A percentile compares a stretch with the other conserved stretches of the same genome.
Conservation (phyloP, 1,284 basidiomycete genomes). For the Cystobasidium sp. region DNA sequence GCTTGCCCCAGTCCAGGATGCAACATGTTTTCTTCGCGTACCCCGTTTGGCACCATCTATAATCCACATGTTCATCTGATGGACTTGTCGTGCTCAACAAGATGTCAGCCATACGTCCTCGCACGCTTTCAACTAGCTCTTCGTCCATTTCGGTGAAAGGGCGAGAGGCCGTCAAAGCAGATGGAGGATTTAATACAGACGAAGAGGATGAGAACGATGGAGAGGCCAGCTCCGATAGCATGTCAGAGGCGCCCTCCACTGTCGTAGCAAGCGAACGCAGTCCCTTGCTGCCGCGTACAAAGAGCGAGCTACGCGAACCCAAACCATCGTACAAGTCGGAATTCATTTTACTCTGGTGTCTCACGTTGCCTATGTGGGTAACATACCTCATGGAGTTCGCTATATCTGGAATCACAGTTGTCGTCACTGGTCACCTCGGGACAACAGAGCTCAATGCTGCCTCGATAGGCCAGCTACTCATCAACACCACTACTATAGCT, state of each 20-base stretch:
- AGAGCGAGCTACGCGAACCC: not conserved
- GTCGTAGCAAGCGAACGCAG: not conserved
- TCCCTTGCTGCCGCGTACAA: not conserved
- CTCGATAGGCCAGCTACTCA: conserved; percentile 20
- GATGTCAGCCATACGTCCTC: not conserved
- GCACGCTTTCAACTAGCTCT: conserved; percentile 10
- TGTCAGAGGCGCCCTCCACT: not conserved
- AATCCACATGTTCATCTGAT: not conserved
- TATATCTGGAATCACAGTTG: conserved; percentile 27
- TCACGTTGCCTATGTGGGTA: conserved; percentile 27
- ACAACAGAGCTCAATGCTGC: conserved; percentile 35
- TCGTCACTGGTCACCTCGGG: conserved; percentile 20
- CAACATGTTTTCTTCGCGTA: too few species aligned
- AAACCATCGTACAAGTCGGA: conserved; percentile 1
- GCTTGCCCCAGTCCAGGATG: too few species aligned
- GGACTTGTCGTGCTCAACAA: not conserved
- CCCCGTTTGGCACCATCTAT: too few species aligned
- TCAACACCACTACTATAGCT: conserved; percentile 30
- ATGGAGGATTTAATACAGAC: not conserved
- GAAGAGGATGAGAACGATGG: not conserved
- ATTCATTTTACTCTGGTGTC: conserved; percentile 5
- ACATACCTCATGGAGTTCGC: conserved; percentile 27
- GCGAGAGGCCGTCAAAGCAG: not conserved
- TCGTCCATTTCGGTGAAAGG: not conserved
- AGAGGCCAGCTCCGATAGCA: not conserved